Evolutionary conservation across 73 alveolate species (phyloP).

Genomic region (Symbiodinium natans): DNA sequence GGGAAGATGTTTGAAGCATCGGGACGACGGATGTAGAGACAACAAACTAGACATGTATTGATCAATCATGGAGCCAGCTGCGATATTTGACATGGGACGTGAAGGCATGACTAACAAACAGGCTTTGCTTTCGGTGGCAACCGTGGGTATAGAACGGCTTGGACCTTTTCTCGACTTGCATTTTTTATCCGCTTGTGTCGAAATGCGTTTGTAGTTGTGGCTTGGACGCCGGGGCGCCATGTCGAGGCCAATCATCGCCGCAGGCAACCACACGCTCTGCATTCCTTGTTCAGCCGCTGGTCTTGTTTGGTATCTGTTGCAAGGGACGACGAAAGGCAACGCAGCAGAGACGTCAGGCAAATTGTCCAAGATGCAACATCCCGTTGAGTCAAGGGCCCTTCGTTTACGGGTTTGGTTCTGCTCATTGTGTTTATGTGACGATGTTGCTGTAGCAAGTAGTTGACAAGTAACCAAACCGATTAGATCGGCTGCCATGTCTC

Average conservation of each 20-base stretch:
- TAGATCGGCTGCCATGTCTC: neutral
- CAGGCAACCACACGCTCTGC: slow-evolving; percentile 74
- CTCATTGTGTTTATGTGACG: neutral
- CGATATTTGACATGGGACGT: no score
- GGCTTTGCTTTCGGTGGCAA: no score
- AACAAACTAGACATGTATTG: no score
- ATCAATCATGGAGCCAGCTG: no score
- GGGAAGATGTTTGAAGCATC: no score
- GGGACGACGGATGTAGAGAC: no score
- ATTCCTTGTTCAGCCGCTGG: slow-evolving; percentile 42
- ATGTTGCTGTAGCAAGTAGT: neutral
- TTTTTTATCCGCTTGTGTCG: no score
- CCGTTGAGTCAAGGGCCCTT: neutral
- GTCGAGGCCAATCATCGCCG: slow-evolving; percentile 30
- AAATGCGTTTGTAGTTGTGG: no score
- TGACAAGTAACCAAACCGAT: neutral
- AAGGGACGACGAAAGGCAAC: neutral
- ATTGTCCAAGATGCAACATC: neutral
- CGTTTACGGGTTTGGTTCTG: neutral
- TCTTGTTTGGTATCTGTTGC: neutral
- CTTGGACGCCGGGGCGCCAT: no score
- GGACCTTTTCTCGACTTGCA: no score
- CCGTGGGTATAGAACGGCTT: no score
- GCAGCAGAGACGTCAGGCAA: neutral
- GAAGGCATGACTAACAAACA: no score